Conservation (phyloP, 805 yeast genomes). For the Metschnikowia colocasiae region DNA sequence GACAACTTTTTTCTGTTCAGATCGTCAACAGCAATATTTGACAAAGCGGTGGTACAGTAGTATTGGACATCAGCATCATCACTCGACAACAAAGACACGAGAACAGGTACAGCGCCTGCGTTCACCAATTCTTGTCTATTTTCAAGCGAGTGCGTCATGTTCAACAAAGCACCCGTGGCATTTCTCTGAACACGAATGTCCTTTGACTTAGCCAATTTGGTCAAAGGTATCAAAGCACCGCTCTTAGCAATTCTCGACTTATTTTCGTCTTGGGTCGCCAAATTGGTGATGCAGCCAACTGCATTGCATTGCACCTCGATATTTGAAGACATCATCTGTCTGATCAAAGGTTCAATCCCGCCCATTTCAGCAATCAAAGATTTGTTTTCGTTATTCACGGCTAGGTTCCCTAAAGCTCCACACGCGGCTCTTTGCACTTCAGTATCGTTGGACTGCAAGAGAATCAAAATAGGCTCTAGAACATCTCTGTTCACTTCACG, state of each 20-base stretch:
- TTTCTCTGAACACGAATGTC: conserved; percentile 96
- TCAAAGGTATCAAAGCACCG: conserved; percentile 92
- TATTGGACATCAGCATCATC: conserved; percentile 96
- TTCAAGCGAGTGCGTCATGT: conserved; percentile 97
- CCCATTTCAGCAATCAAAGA: conserved; percentile 96
- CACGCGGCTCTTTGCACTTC: conserved; percentile 99
- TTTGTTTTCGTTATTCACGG: conserved; percentile 94
- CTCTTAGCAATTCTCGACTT: conserved; percentile 93
- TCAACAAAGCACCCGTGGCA: conserved; percentile 95
- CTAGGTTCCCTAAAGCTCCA: conserved; percentile 97
- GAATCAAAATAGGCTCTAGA: conserved; percentile 85
- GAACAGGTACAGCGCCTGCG: conserved; percentile 97
- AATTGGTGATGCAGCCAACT: conserved; percentile 96
- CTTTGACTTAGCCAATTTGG: conserved; percentile 88
- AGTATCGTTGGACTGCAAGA: conserved; percentile 81
- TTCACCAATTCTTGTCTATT: conserved; percentile 94
- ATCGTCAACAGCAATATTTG: conserved; percentile 96
- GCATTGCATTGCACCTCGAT: conserved; percentile 99
- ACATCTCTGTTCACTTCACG: conserved; percentile 88
- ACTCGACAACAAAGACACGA: conserved; percentile 79
- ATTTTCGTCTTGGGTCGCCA: conserved; percentile 97
- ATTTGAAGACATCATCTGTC: conserved; percentile 96
- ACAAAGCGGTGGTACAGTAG: conserved; percentile 95
- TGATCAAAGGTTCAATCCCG: conserved; percentile 90
- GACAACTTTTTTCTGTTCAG: conserved; percentile 82